These are phyloP conservation scores for Phaffomyces opuntiae DNA, from an alignment of 805 yeast species.

Conservation along the genomic window DNA sequence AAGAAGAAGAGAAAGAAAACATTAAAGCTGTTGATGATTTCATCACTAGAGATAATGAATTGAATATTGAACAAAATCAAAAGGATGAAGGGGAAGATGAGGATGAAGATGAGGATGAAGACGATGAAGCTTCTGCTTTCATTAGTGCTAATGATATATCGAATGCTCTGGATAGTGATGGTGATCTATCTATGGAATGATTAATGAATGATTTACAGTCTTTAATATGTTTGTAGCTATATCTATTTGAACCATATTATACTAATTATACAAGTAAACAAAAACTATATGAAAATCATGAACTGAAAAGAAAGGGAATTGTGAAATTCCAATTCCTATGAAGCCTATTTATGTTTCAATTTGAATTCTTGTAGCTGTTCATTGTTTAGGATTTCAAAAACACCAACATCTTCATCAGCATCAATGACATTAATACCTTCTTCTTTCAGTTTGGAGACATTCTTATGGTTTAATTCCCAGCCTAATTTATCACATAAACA, in stretches of 20 bases:
- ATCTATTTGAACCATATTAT: not conserved
- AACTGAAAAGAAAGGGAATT: no score
- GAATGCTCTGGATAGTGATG: conserved; percentile 9
- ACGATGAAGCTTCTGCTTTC: no score
- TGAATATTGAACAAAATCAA: conserved; percentile 1
- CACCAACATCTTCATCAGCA: conserved; percentile 27
- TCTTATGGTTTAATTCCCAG: conserved; percentile 57
- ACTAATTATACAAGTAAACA: not conserved
- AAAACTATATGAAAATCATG: no score
- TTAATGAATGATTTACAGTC: not conserved
- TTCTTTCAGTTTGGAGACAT: conserved; percentile 31
- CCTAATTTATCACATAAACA: conserved; percentile 49
- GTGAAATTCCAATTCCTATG: no score
- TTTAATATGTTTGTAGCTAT: not conserved
- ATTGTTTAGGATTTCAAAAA: conserved; percentile 28
- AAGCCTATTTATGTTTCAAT: not conserved
- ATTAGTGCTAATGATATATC: conserved; percentile 1
- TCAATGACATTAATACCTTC: conserved; percentile 25
- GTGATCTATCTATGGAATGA: conserved; percentile 19
- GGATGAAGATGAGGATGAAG: not conserved
- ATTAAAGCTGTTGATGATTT: not conserved
- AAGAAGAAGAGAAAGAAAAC: conserved; percentile 15
- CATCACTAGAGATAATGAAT: conserved; percentile 1
- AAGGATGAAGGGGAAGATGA: not conserved
- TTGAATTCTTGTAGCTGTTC: conserved; percentile 15